These are phyloP conservation scores for Gnomoniopsis smithogilvyi DNA, from an alignment of 2,329 filamentous ascomycete genomes.

Conservation along the genomic window DNA sequence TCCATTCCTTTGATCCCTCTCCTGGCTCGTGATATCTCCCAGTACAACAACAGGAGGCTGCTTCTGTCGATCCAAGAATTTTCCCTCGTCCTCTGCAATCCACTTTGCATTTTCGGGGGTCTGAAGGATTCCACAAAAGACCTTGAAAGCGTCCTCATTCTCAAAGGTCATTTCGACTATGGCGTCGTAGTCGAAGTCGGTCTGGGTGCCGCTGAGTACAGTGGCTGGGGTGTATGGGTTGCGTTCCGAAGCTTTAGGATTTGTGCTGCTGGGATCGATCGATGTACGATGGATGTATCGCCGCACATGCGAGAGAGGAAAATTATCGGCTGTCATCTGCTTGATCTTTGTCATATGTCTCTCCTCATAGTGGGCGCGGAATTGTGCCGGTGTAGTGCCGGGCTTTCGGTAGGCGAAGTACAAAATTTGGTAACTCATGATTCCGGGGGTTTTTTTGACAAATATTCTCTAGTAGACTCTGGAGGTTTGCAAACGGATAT, in stretches of 20 bases:
- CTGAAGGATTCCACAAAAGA: not conserved
- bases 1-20: too few species aligned
- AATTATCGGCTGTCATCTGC: constrained; percentile 20
- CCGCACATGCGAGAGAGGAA: constrained; percentile 20
- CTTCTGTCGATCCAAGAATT: not conserved
- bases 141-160: not conserved
- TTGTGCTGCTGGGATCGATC: not conserved
- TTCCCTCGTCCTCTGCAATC: not conserved
- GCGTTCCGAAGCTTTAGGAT: constrained; percentile 9
- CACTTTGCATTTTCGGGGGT: not conserved
- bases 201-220: constrained; percentile 17
- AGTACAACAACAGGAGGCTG: not conserved
- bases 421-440: not conserved
- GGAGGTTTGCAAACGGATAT: too few species aligned
- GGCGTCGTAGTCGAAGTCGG: constrained; percentile 20
- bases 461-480: not conserved
- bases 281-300: constrained; percentile 16
- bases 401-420: constrained; percentile 16
- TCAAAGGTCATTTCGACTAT: constrained; percentile 18
- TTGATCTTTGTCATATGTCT: constrained; percentile 22
- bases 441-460: too few species aligned
- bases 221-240: constrained; percentile 5
- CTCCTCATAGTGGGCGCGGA: constrained; percentile 22
- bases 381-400: constrained; percentile 20
- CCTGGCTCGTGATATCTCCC: not conserved